phyloP scores from a whole-genome alignment of 768 basidiomycete genomes.

The Lyophyllum atratum region DNA sequence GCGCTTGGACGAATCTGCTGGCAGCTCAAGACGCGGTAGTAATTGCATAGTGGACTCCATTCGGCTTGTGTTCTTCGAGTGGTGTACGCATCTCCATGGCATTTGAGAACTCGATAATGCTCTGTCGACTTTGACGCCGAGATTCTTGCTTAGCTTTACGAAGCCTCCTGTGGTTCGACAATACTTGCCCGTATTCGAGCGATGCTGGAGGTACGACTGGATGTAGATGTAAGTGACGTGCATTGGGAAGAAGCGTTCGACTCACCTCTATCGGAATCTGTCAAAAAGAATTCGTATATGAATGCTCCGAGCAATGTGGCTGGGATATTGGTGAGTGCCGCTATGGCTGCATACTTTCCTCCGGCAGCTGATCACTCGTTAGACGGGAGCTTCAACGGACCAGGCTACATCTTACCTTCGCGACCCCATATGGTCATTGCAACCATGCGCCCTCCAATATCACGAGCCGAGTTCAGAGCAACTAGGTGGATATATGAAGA shows the following conservation, averaged over 20 bases:
- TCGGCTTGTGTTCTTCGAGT: constrained; percentile 3
- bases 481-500: constrained; percentile 32
- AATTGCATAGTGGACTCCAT: constrained; percentile 2
- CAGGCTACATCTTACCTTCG: constrained; percentile 27
- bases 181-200: constrained; percentile 11
- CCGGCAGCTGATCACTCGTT: constrained; percentile 41
- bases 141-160: constrained; percentile 2
- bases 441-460: constrained; percentile 65
- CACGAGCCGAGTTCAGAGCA: constrained; percentile 67
- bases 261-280: constrained; percentile 59
- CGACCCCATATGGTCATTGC: constrained; percentile 63
- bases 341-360: constrained; percentile 58
- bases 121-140: constrained; percentile 13
- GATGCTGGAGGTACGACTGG: constrained; percentile 15
- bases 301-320: constrained; percentile 56
- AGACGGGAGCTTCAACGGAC: neutral
- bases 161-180: constrained; percentile 12
- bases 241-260: neutral
- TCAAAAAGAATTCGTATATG: constrained; percentile 58
- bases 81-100: constrained; percentile 3
- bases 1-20: neutral
- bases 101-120: constrained; percentile 10
- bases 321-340: constrained; percentile 68
- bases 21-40: neutral
- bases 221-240: neutral